A percentile compares a stretch with the other conserved stretches of the same genome.
Conservation (phyloP, 2,329 filamentous ascomycete genomes). For the Pseudocercospora crystallina region DNA sequence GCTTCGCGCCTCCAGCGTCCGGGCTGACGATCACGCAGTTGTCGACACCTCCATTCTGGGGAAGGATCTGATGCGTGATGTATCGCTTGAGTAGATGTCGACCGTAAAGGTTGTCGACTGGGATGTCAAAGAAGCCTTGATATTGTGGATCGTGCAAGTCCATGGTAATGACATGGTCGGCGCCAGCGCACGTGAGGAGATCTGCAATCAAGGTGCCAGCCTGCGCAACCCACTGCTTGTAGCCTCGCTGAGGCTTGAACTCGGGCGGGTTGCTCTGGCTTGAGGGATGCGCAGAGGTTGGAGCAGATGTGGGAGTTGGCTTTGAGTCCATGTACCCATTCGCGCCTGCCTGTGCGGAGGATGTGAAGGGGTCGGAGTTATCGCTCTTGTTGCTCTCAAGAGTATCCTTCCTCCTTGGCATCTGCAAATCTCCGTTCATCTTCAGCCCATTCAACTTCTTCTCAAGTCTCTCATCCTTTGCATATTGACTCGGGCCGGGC, state of each 20-base stretch:
- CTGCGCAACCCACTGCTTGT: constrained; percentile 98
- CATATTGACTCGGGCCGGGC: constrained; percentile 66
- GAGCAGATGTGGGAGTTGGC: constrained; percentile 14
- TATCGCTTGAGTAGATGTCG: constrained; percentile 69
- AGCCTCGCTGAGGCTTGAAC: constrained; percentile 83
- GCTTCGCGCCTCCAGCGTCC: constrained; percentile 93
- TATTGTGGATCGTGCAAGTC: constrained; percentile 96
- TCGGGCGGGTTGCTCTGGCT: constrained; percentile 51
- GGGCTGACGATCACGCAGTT: constrained; percentile 81
- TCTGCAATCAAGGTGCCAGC: constrained; percentile 93
- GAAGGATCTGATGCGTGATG: constrained; percentile 77
- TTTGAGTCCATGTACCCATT: constrained; percentile 7
- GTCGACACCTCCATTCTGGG: constrained; percentile 63
- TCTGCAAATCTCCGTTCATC: constrained; percentile 38
- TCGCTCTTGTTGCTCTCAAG: constrained; percentile 34
- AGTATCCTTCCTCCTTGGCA: constrained; percentile 31
- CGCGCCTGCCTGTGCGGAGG: neutral
- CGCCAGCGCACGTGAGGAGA: constrained; percentile 89
- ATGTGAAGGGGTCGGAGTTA: constrained; percentile 17
- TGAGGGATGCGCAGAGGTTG: constrained; percentile 37
- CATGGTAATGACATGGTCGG: constrained; percentile 97
- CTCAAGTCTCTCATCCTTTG: constrained; percentile 52
- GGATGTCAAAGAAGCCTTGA: constrained; percentile 98
- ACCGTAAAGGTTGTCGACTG: constrained; percentile 95
- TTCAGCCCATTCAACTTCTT: constrained; percentile 71